phyloP scores from a whole-genome alignment of 1,139 yeast species.

The Lodderomyces jiufengensis region DNA sequence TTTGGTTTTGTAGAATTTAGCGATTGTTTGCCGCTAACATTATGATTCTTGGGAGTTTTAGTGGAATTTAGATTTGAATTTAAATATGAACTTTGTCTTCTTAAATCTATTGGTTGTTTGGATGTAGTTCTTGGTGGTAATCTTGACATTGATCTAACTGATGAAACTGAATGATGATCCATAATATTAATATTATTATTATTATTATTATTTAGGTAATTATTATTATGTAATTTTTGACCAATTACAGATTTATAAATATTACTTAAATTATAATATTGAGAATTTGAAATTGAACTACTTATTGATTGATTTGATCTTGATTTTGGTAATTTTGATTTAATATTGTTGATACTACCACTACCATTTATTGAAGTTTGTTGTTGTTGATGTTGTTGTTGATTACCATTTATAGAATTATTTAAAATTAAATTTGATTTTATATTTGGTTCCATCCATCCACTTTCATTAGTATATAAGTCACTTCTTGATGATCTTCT shows the following conservation, averaged over 20 bases:
- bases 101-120: constrained; percentile 7
- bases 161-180: constrained; percentile 18
- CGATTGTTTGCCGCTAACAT: neutral
- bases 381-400: constrained; percentile 1
- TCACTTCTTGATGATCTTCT: constrained; percentile 43
- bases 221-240: neutral
- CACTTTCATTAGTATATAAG: constrained; percentile 36
- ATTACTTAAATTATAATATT: constrained; percentile 12
- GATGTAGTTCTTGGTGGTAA: constrained; percentile 17
- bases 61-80: neutral
- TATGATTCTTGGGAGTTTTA: constrained; percentile 1
- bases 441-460: constrained; percentile 44
- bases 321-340: constrained; percentile 18
- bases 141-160: constrained; percentile 16
- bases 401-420: too few species aligned
- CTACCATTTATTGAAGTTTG: neutral
- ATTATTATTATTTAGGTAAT: neutral
- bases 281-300: constrained; percentile 13
- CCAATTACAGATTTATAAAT: constrained; percentile 12
- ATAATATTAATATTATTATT: neutral
- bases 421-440: neutral
- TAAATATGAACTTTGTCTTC: constrained; percentile 8
- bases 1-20: neutral
- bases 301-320: constrained; percentile 29
- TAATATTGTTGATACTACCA: neutral